Evolutionary conservation across 805 yeast species (phyloP), one percentile per base, ranked within the genome.

Genomic region (Yamadazyma phyllophila): DNA sequence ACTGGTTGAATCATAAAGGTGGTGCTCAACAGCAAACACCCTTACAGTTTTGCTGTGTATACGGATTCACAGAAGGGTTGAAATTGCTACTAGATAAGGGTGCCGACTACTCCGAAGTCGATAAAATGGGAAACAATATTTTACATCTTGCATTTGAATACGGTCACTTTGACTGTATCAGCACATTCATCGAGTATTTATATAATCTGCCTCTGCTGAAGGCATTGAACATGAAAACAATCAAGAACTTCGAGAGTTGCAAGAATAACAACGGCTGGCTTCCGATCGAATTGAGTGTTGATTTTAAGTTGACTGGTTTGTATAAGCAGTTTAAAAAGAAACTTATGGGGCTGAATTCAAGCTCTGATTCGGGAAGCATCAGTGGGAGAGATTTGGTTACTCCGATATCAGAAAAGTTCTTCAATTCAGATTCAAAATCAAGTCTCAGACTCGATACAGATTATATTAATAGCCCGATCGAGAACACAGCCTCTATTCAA

Each of bases 61-160:
- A 57, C 42, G 65, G 67, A 10, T 71, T 71, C 44, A 58, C 52
- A 20, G 74, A 69, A 42, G 77, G 76, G 1, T 45, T 65, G 35
- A 65, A 61, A 46, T 55, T 71, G 26, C 54, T 71, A 12, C 50
- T 71, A 8, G 76, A 71, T 41, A 69, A 67, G 48, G 76, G 74
- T 4, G 76, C 74, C 9, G 63, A 68, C 39, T 65, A 64, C 62
- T 38, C 46, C 5, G 13, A 51, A 3, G 44, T 51, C 13, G 76
- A 71, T 44, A 43, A 29, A 2, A 53, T 65, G 36, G 73, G 72
- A 2, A 67, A 69, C 49, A 67, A 69, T 31, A 59, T 71, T 36
- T 56, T 71, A 15, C 77, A 71, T 46, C 46, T 68, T 31, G 63
- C 71, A 42, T 67, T 71, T 50, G 69, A 70, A 42, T 62, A 60